phyloP scores from a whole-genome alignment of 1,139 yeast genomes.

The Pneumocystis murina region DNA sequence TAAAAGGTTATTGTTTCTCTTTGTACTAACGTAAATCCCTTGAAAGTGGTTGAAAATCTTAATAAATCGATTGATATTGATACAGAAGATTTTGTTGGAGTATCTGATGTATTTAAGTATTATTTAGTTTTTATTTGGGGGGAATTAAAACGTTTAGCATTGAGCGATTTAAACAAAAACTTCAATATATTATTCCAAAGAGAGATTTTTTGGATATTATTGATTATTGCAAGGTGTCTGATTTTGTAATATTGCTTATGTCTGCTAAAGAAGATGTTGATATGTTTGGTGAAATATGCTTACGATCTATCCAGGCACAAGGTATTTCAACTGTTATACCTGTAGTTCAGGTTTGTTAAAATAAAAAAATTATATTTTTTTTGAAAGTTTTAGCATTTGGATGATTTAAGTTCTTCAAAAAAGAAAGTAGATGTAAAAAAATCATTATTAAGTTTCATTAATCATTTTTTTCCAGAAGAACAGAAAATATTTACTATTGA shows the following conservation, averaged over 20 bases:
- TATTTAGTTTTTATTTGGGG: neutral
- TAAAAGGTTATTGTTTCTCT: slow-evolving; percentile 51
- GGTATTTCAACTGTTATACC: slow-evolving; percentile 80
- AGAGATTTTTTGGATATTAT: slow-evolving; percentile 50
- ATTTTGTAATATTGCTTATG: slow-evolving; percentile 71
- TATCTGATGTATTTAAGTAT: slow-evolving; percentile 26
- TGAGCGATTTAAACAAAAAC: slow-evolving; percentile 54
- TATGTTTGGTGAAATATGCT: slow-evolving; percentile 69
- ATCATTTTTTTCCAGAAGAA: slow-evolving; percentile 68
- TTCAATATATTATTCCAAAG: slow-evolving; percentile 66
- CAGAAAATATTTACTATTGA: slow-evolving; percentile 59
- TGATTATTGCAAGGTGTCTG: slow-evolving; percentile 81
- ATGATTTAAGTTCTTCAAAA: slow-evolving; percentile 55
- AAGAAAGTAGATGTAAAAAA: slow-evolving; percentile 64
- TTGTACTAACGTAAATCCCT: slow-evolving; percentile 52
- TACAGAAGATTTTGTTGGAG: slow-evolving; percentile 23
- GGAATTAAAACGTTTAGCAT: slow-evolving; percentile 38
- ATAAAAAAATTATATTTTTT: neutral
- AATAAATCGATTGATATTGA: slow-evolving; percentile 18
- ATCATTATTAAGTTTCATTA: slow-evolving; percentile 65
- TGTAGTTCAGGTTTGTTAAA: slow-evolving; percentile 33
- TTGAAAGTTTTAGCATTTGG: slow-evolving; percentile 34
- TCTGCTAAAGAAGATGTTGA: slow-evolving; percentile 79
- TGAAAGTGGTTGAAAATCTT: slow-evolving; percentile 38
- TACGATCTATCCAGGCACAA: slow-evolving; percentile 78